A percentile compares a stretch with the other conserved stretches of the same genome.
These are phyloP conservation scores for Hymenoscyphus fraxineus DNA, from an alignment of 2,329 filamentous ascomycete species.

Conservation along the genomic window DNA sequence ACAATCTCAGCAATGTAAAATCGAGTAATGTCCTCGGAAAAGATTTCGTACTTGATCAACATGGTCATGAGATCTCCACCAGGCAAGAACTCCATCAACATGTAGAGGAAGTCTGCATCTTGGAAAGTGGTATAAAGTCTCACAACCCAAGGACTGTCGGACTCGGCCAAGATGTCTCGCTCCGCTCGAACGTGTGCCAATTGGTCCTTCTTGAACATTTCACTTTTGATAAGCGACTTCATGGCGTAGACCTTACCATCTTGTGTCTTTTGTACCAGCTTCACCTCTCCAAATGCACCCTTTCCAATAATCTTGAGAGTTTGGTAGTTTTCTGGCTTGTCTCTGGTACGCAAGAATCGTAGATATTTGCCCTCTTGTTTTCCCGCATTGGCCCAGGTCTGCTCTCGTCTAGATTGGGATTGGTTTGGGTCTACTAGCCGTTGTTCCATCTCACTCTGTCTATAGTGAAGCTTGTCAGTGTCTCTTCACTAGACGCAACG, in stretches of 20 bases:
- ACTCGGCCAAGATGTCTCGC: constrained; percentile 95
- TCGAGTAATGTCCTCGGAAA: constrained; percentile 95
- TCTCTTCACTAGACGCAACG: not conserved
- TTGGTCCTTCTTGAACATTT: constrained; percentile 99
- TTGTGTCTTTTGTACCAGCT: constrained; percentile 91
- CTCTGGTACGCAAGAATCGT: constrained; percentile 88
- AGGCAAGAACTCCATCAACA: constrained; percentile 98
- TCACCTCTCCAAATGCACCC: constrained; percentile 97
- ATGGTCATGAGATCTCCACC: constrained; percentile 99
- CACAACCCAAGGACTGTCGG: constrained; percentile 99
- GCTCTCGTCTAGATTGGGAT: constrained; percentile 71
- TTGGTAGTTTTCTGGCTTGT: constrained; percentile 89
- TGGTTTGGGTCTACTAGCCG: constrained; percentile 75
- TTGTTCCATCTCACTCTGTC: constrained; percentile 87
- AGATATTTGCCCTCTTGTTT: constrained; percentile 90
- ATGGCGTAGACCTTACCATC: constrained; percentile 97
- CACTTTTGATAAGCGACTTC: constrained; percentile 96
- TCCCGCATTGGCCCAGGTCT: constrained; percentile 79
- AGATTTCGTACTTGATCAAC: constrained; percentile 99
- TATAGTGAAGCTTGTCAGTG: constrained; percentile 36
- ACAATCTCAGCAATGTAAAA: constrained; percentile 99
- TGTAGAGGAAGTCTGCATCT: constrained; percentile 92
- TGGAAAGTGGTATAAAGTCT: constrained; percentile 99
- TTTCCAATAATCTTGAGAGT: constrained; percentile 99
- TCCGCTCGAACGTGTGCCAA: constrained; percentile 95